Base-by-base conservation (phyloP, 495 filamentous ascomycete genomes). In the Penicillium subrubescens region DNA sequence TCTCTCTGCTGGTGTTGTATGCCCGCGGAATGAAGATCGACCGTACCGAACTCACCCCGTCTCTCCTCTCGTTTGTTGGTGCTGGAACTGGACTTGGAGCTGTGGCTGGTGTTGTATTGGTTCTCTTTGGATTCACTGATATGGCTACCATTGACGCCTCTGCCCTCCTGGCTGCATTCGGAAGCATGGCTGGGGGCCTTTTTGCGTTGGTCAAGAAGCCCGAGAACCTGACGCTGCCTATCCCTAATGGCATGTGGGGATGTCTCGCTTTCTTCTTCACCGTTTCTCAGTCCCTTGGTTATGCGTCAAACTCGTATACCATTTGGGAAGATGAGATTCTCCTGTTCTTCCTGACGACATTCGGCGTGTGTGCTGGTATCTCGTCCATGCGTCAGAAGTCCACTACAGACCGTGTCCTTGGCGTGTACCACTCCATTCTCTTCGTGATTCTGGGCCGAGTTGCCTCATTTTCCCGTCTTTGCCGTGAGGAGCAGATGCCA, bases 321-420 rank as follows among this genome's bases (percentile, higher is more conserved):
- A 97, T 99, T 65, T 98, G 96, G 96, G 95, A 99, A 79, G 96
- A 98, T 68, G 90, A 93, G 19, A 97, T 96, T 51, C 82, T 96
- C n/a, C 79, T 94, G 2, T 96, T 94, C 79, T 93, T 97, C 81
- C 86, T 97, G 59, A 85, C 86, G 4, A 96, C 94, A 0, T 97
- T 97, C 75, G 94, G 92, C 31, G 76, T 92, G 23, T 79, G 87
- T 41, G 84, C 87, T 35, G 83, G 91, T n/a, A 72, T 91, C 5
- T 87, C 89, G 6, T 93, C 94, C 10, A 84, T 94, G 67, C 86
- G 91, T 27, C 86, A 90, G 63, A 82, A 85, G 35, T 77, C 83
- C 12, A 72, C 80, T 11, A 73, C 80, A 3, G 90, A 94, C 68
- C 86, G 91, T 57, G 83, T 87, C 31, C 70, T 97, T 3, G 92